Base-by-base conservation (phyloP, 2,329 filamentous ascomycete genomes). In the Diaporthe vaccinii region DNA sequence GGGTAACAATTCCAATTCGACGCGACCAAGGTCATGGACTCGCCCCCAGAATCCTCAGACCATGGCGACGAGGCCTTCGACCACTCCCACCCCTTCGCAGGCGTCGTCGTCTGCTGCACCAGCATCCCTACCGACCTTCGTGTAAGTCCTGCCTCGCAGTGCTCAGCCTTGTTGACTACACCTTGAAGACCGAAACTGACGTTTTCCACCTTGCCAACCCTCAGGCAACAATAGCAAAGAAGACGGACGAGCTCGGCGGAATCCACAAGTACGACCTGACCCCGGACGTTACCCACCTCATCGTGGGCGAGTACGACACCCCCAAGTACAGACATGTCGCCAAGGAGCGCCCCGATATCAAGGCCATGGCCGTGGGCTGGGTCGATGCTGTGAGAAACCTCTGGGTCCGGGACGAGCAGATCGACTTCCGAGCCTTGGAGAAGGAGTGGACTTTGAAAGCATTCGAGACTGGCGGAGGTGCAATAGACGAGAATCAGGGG, bases 321-420 rank as follows among this genome's bases (percentile, higher is more conserved):
- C 91, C 94, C 68, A 99, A 99, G 84, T 99, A 99, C 85, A 93
- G 93, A 83, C 98, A 98, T 87, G 96, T 98, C 80, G 97, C 96
- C 72, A 94, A 93, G 81, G 94, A 96, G 82, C 91, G 97, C 71
- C 92, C 93, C 65, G 97, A 99, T 81, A 93, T 99, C 80, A 92
- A 91, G 82, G 93, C 95, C 68, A 92, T 99, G 86, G 91, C 91
- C 58, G 91, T 93, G n/a, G 90, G 91, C 80, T 99, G 95, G 94
- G 89, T 99, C 68, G 92, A 96, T 74, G 94, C 93, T 22, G 89
- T 98, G 25, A 90, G 94, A 36, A 87, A 93, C 36, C 87, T 92
- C 59, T 99, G 97, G 97, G 93, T 96, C 78, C 87, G 91, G 69
- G 95, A 95, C 67, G 90, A 91, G 61, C 91, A 94, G 59, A 92